Evolutionary conservation across 2,329 filamentous ascomycete species (phyloP), one percentile per base, ranked within the genome.

Genomic region (Chrysosphaeria jannelii): DNA sequence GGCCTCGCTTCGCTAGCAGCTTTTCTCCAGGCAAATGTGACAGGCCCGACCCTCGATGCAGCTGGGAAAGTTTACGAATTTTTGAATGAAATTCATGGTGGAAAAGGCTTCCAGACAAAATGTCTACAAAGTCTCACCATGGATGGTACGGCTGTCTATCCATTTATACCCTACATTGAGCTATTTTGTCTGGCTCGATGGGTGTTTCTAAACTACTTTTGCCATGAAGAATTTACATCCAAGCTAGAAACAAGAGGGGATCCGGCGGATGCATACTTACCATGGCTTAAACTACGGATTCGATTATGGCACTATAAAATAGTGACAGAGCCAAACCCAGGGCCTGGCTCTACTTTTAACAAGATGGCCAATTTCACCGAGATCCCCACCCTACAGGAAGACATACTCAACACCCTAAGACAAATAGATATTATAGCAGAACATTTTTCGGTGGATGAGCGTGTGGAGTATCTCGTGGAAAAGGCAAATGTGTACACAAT

Each of bases 21-120:
- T 8, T 91, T 90, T 39, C 44, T 90, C 10, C 79, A 91, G 40
- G 63, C 64, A 1, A 90, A 76, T 38, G 71, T 88, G 25, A 90
- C 79, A 4, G 79, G 79, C 0, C 79, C 79, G 1, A 67, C 76
- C 0, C 48, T 89, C n/a, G 45, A 50, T 5, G 24, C 27, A 4
- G 28, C 33, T 0, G 21, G 19, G 24, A 33, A 20, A 20, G 26
- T 53, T n/a, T 39, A 45, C 15, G n/a, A n/a, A n/a, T n/a, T n/a
- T n/a, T n/a, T n/a, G n/a, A n/a, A n/a, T n/a, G n/a, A n/a, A n/a
- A n/a, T n/a, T n/a, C n/a, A n/a, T n/a, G n/a, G n/a, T n/a, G n/a
- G n/a, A n/a, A 28, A 30, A 2, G 32, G 42, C 4, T 46, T 56
- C 25, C 3, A 12, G 5, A 37, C 40, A 1, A 35, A 66, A 10